Evolutionary conservation across 345 rosid genomes (phyloP), one percentile per base, ranked within the genome.

Genomic region (Kernera saxatilis): DNA sequence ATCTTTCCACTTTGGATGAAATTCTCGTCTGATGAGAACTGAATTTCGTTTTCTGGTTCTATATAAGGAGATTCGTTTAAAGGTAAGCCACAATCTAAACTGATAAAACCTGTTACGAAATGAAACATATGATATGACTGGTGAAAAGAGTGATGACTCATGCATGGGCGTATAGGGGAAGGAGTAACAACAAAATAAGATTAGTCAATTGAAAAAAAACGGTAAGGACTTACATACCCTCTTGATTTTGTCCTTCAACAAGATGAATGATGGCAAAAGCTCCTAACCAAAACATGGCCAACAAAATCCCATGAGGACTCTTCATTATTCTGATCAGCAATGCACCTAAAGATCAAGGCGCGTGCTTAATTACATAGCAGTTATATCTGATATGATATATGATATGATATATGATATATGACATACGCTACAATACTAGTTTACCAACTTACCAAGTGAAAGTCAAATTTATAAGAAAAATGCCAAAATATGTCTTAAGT

Each of bases 31-130:
- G 86, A 80, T 18, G 23, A 61, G 64, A 75, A 83, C 52, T 25
- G 36, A 14, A 83, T 26, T 19, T 32, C 53, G 0, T 57, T 73
- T 26, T 41, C 49, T 0, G 77, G 0, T 15, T 80, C 82, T 2
- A 9, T 5, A 5, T 80, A 79, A 39, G 58, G 60, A 35, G 71
- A 12, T 27, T 49, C 68, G 2, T 21, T 35, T 3, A 25, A n/a
- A 12, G 71, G 65, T 10, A 78, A 58, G 0, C 84, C 82, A 32
- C 82, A 78, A 22, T 83, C 84, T 33, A 81, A 68, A 61, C 78
- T 79, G 50, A 78, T 78, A 60, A 74, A 79, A 21, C 76, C 81
- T 79, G 70, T 23, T 10, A 72, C 53, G 71, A 49, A 18, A 71
- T 19, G 10, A 15, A 54, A 55, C 12, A 44, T 35, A 56, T 55